Percentiles rank a stretch among this genome's conserved stretches.
Evolutionary conservation across 2,329 filamentous ascomycete species (phyloP).

Genomic region (Ophiognomonia clavigignenti-juglandacearum): DNA sequence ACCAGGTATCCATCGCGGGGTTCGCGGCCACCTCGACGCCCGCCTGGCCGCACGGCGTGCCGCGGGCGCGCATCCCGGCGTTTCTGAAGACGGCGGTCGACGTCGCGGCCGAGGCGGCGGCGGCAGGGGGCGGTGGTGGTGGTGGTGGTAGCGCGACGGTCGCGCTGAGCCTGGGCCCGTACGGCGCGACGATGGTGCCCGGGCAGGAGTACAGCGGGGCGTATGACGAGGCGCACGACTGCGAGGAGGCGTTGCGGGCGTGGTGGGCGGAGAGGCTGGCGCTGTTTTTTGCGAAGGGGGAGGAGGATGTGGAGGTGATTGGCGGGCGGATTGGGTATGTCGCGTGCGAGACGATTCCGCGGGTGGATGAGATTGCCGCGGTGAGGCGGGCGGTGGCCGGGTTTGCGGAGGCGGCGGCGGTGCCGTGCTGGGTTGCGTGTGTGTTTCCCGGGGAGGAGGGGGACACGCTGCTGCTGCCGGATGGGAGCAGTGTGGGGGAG

Average conservation of each 20-base stretch:
- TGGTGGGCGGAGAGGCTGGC: slow-evolving; percentile 55
- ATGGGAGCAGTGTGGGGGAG: slow-evolving; percentile 44
- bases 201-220: slow-evolving; percentile 60
- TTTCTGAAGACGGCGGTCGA: slow-evolving; percentile 40
- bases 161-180: slow-evolving; percentile 60
- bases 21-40: slow-evolving; percentile 46
- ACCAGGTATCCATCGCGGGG: slow-evolving; percentile 55
- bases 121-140: slow-evolving; percentile 13
- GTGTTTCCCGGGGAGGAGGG: slow-evolving; percentile 53
- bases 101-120: slow-evolving; percentile 34
- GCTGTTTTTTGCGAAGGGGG: slow-evolving; percentile 35
- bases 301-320: slow-evolving; percentile 24
- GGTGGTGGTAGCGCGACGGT: too few relatives aligned
- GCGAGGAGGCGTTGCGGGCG: slow-evolving; percentile 36
- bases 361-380: slow-evolving; percentile 57
- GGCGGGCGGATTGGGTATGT: slow-evolving; percentile 46
- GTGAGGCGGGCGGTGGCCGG: slow-evolving; percentile 40
- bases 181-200: slow-evolving; percentile 63
- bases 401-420: slow-evolving; percentile 17
- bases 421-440: slow-evolving; percentile 55
- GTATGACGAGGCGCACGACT: slow-evolving; percentile 48
- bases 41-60: slow-evolving; percentile 38
- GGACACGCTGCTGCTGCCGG: slow-evolving; percentile 52
- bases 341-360: slow-evolving; percentile 62
- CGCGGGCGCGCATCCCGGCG: slow-evolving; percentile 30